Base-by-base conservation (phyloP, 2,329 filamentous ascomycete genomes). In the Beauveria pseudobassiana region DNA sequence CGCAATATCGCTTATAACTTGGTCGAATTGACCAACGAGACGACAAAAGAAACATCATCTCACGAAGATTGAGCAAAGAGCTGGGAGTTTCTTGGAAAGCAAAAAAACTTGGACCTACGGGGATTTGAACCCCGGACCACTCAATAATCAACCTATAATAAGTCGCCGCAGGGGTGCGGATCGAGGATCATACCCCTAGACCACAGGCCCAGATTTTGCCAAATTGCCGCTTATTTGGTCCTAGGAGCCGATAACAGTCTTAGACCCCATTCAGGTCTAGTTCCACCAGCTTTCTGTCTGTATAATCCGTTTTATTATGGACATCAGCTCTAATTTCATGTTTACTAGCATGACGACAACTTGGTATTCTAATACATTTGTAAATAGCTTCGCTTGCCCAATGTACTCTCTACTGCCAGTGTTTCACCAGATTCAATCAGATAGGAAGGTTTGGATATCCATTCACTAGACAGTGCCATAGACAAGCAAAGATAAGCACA, bases 181-280 rank as follows among this genome's bases (percentile, higher is more conserved):
- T 57, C 42, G 54, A 57, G 54, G 42, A 57, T 57, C 54, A 57
- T 57, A 57, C 54, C 54, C 54, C 54, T 57, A 57, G 54, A 57
- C 54, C 54, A 57, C 54, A 57, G 54, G 54, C 54, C 54, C 54
- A 38, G 20, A n/a, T 57, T 57, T 48, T 14, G 18, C n/a, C 6
- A 7, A 5, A 4, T 3, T 0, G 14, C 2, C 28, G 43, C 45
- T 48, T 38, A 57, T 48, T 26, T 46, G 26, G 7, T 26, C 2
- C 38, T 24, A 8, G 24, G 38, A 59, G 24, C n/a, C 34, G 14
- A 38, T 16, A 2, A 6, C 12, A 16, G 34, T 16, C 30, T 38
- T 2, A 16, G 34, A 43, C 7, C 42, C 42, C 42, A 43, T 43
- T 18, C 34, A 38, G 34, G 34, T 38, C 34, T 16, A 38, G 34